Evolutionary conservation across 176 grass and related monocot species (phyloP), one percentile per base, ranked within the genome.

Genomic region (Hyparrhenia diplandra): DNA sequence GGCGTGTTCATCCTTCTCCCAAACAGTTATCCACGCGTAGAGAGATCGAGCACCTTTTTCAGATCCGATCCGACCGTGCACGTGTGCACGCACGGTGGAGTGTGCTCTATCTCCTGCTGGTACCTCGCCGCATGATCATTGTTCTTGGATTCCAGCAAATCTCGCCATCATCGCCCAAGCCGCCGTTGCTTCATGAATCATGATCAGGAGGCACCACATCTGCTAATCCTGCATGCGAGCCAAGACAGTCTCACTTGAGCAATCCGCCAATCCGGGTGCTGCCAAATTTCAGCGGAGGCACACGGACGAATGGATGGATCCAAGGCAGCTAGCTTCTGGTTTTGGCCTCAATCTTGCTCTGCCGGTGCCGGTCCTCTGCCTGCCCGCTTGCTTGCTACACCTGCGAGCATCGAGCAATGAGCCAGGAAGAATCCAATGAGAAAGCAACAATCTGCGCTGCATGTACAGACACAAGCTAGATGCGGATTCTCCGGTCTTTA

Each of bases 341-440:
- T 47, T 11, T 23, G 30, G 17, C 46, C n/a, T 47, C 62, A 68
- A n/a, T 14, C 34, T 21, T 36, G 25, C 59, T 65, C 20, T n/a
- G n/a, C n/a, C n/a, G n/a, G n/a, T 14, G n/a, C n/a, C n/a, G n/a
- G n/a, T n/a, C n/a, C n/a, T n/a, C n/a, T n/a, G n/a, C n/a, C n/a
- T n/a, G 39, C 9, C 21, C 34, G 25, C 83, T 9, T 20, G 46
- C 46, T 18, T 49, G 46, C 16, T 4, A 46, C 1, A 49, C 8
- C 1, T 62, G 27, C 12, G 27, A 43, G 23, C 64, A 70, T 80
- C 31, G 63, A 84, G 64, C 82, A 76, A 55, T 68, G 76, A 55
- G 34, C 68, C 76, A 12, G 17, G 8, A 40, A 84, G 76, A 80
- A 41, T 80, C 87, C 87, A 84, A 88, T 6, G 51, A 69, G 70